These are phyloP conservation scores for Karstenula rhodostoma DNA, from an alignment of 2,329 filamentous ascomycete genomes.

Conservation along the genomic window DNA sequence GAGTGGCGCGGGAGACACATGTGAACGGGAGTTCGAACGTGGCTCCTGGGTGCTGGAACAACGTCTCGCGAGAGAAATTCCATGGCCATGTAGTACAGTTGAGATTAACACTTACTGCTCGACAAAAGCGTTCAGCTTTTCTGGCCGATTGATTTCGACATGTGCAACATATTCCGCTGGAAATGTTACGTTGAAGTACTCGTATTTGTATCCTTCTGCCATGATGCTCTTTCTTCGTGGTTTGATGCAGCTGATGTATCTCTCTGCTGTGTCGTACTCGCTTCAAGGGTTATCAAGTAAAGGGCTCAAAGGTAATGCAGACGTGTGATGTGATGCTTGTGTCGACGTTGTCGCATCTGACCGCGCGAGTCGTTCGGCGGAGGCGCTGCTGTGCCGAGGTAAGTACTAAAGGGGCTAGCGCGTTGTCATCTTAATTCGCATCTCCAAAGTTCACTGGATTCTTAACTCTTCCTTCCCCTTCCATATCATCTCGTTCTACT, in stretches of 20 bases:
- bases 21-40: neutral
- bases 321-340: neutral
- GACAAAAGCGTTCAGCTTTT: conserved; percentile 88
- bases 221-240: conserved; percentile 19
- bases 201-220: conserved; percentile 56
- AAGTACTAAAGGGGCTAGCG: conserved; percentile 10
- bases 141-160: conserved; percentile 87
- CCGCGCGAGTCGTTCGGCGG: neutral
- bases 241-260: neutral
- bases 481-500: neutral
- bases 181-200: conserved; percentile 77
- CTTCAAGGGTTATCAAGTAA: no score
- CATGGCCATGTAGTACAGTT: neutral
- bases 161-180: conserved; percentile 80
- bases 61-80: neutral
- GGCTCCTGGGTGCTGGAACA: neutral
- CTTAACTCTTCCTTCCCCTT: no score
- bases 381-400: conserved; percentile 10
- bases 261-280: neutral
- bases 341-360: conserved; percentile 9
- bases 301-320: neutral
- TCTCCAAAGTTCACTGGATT: neutral
- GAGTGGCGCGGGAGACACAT: neutral
- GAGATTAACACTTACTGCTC: conserved; percentile 60
- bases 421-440: neutral